Evolutionary conservation across 208 protist species (phyloP), one percentile per base, ranked within the genome.

Genomic region (Crithidia acanthocephali): DNA sequence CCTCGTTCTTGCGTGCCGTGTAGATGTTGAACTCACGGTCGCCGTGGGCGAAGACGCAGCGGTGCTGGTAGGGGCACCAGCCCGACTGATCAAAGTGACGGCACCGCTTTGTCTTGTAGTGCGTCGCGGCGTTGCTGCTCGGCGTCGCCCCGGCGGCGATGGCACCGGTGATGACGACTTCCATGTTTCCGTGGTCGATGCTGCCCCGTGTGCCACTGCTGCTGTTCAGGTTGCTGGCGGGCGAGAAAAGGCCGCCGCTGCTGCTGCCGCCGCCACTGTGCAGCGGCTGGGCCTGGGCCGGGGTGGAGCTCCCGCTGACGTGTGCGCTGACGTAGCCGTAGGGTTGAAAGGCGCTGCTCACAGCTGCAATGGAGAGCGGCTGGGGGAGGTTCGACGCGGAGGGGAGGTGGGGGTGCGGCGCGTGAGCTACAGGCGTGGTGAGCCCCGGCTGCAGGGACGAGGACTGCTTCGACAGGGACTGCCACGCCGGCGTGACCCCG

Each of bases 41-140:
- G n/a, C 72, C 72, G 57, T 77, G 72, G 15, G 72, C 72, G 45
- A 77, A 77, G 10, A 77, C 50, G 57, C 72, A 77, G 57, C 72
- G 72, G 72, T 77, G 72, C 37, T 77, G 72, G 28, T 72, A 77
- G 5, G 72, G 72, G 58, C 72, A 77, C 72, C 64, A 77, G 15
- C 72, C 72, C 8, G 64, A 71, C 42, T 62, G 64, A 23, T 77
- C 63, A 30, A 77, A 77, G 48, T 77, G 72, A 6, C 72, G 63
- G 58, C 72, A 77, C 33, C 72, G 62, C 64, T 77, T 77, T 37
- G 72, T 77, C n/a, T 77, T 77, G 72, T 77, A 77, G 64, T 77
- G 72, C 7, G 64, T 64, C 33, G 37, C 64, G 7, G 72, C 64
- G 50, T 71, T 77, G 57, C 55, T 77, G 57, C 27, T 71, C 2